Evolutionary conservation across 495 filamentous ascomycete genomes (phyloP).

Genomic region (Ramalina peruviana): DNA sequence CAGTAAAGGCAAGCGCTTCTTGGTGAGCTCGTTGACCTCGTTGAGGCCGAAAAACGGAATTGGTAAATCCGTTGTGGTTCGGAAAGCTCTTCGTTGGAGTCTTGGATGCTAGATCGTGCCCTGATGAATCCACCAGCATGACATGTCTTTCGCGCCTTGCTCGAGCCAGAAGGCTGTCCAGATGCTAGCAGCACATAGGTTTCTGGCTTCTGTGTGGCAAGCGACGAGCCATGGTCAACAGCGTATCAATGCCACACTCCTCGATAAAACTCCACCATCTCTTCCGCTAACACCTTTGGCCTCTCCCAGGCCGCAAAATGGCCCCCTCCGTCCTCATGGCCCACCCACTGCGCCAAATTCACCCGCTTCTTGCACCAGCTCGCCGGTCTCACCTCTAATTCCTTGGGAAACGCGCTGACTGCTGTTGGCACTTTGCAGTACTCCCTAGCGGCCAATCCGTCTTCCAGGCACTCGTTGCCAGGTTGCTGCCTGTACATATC

Average conservation of each 20-base stretch:
- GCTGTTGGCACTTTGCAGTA: slow-evolving; percentile 10
- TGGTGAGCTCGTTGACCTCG: too few relatives aligned
- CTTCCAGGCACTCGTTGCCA: slow-evolving; percentile 7
- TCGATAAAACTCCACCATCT: slow-evolving; percentile 16
- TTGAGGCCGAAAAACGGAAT: too few relatives aligned
- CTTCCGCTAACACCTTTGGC: slow-evolving; percentile 20
- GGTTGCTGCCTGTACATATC: slow-evolving; percentile 16
- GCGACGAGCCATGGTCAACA: too few relatives aligned
- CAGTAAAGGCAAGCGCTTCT: too few relatives aligned
- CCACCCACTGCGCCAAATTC: slow-evolving; percentile 19
- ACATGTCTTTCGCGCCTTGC: too few relatives aligned
- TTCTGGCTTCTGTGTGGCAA: too few relatives aligned
- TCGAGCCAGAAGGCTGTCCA: too few relatives aligned
- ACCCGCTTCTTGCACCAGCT: slow-evolving; percentile 15
- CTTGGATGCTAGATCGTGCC: too few relatives aligned
- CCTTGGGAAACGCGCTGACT: slow-evolving; percentile 18
- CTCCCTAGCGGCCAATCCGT: background rate
- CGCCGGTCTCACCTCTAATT: slow-evolving; percentile 15
- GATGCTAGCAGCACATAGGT: too few relatives aligned
- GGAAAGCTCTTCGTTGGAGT: too few relatives aligned
- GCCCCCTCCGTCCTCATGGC: slow-evolving; percentile 21
- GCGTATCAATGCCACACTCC: background rate
- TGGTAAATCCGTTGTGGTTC: too few relatives aligned
- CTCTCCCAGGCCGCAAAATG: slow-evolving; percentile 27
- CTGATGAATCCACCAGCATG: too few relatives aligned